Evolutionary conservation across 148 eudicot genomes (phyloP).

Genomic region (Nyssa sinensis): DNA sequence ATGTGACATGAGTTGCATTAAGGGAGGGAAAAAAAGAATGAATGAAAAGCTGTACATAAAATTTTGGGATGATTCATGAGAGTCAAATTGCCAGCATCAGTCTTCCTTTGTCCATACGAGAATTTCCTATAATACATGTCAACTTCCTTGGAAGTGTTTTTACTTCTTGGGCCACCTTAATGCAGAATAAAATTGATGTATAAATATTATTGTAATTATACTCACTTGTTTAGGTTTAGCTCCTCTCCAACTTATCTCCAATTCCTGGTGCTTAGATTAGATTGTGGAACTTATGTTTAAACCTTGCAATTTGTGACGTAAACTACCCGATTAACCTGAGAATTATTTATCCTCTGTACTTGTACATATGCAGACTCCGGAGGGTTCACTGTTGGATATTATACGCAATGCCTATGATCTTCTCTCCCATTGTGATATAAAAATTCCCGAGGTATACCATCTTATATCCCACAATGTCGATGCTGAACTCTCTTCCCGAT

Average conservation of each 20-base stretch:
- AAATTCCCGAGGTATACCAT: slow-evolving; percentile 62
- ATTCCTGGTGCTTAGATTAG: background rate
- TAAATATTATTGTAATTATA: background rate
- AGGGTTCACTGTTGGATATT: slow-evolving; percentile 86
- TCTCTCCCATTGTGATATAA: slow-evolving; percentile 67
- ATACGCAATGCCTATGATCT: slow-evolving; percentile 89
- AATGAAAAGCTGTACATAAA: background rate
- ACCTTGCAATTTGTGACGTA: background rate
- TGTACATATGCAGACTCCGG: slow-evolving; percentile 79
- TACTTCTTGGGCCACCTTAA: background rate
- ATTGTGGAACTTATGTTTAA: background rate
- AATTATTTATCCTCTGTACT: slow-evolving; percentile 13
- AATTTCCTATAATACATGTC: background rate
- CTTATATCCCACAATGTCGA: slow-evolving; percentile 3
- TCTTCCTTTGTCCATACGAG: background rate
- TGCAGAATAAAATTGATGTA: background rate
- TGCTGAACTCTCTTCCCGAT: background rate
- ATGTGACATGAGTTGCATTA: background rate
- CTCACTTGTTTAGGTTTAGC: background rate
- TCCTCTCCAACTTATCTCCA: background rate
- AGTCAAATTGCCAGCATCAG: background rate
- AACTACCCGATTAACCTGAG: slow-evolving; percentile 14
- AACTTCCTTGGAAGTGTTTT: background rate
- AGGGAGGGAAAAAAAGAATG: background rate
- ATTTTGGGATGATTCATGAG: background rate